Base-by-base conservation (phyloP, 2,329 filamentous ascomycete genomes). In the Lomentospora prolificans region DNA sequence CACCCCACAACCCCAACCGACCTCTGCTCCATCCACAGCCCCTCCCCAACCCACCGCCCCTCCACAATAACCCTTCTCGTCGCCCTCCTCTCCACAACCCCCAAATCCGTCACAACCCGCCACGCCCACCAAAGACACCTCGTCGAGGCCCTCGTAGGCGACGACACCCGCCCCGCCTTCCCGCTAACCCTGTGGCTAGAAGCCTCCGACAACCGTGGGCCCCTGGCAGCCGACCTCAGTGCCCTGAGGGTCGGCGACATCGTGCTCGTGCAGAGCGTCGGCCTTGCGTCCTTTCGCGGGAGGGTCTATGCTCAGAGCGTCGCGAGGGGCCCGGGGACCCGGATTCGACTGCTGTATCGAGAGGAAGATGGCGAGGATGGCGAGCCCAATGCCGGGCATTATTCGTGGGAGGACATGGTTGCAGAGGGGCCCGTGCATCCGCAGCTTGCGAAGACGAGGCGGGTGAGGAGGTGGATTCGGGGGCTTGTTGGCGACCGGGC, bases 241-340 rank as follows among this genome's bases (percentile, higher is more conserved):
- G 69, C 65, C 0, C 70, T 95, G 30, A 77, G 84, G 50, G 72
- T 82, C 0, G 85, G 86, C 62, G 90, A 97, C 64, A 80, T 96
- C 1, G 75, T 97, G 4, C 75, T 96, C 12, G 66, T 96, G 58
- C 83, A 85, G 57, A 90, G 92, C 62, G 84, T 96, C 5, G 90
- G 86, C 1, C 74, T 97, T 53, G 82, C 82, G 54, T 81, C 82
- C 3, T 97, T 92, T 66, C 79, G 79, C 53, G 81, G 82, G 50
- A 85, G 80, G 62, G 91, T 96, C 0, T 90, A 94, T 63, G 91
- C 92, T 0, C 87, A 95, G 67, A 94, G 86, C 64, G 71, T 96
- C 59, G 81, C 86, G 27, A 80, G 80, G 60, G 82, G 82, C 6
- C 78, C 87, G 62, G 59, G 54, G 17, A 91, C 89, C 3, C 82